Evolutionary conservation across 1,284 basidiomycete genomes (phyloP).

Genomic region (Polyporus tsugae): DNA sequence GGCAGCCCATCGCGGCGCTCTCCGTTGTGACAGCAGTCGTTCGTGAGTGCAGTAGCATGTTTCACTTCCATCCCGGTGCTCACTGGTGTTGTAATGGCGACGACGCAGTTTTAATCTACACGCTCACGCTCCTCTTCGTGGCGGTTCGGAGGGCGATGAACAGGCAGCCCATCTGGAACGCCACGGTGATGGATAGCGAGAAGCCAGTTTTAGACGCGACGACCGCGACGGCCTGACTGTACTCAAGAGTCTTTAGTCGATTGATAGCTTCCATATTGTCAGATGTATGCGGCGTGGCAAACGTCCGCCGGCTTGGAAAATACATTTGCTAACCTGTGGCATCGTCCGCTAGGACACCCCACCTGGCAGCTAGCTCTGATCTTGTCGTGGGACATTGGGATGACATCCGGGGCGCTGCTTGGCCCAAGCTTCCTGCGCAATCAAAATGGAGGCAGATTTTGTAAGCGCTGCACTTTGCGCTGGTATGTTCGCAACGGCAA

Average conservation of each 20-base stretch:
- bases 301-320: not conserved
- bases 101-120: conserved; percentile 8
- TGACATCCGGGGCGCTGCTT: not conserved
- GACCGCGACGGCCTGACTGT: not conserved
- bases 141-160: not conserved
- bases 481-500: not conserved
- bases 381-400: not conserved
- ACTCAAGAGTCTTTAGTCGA: not conserved
- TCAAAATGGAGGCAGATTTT: not conserved
- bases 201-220: not conserved
- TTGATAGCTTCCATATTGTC: not conserved
- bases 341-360: not conserved
- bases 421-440: not conserved
- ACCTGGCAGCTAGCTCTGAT: not conserved
- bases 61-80: not conserved
- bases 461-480: not conserved
- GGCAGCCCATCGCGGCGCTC: conserved; percentile 7
- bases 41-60: conserved; percentile 1
- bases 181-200: not conserved
- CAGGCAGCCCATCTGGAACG: not conserved
- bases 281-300: not conserved
- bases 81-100: not conserved
- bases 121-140: conserved; percentile 1
- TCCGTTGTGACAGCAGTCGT: not conserved
- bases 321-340: not conserved